Percentiles rank a stretch among this genome's conserved stretches.
Conservation (phyloP, 2,329 filamentous ascomycete species). For the Periconia digitata region DNA sequence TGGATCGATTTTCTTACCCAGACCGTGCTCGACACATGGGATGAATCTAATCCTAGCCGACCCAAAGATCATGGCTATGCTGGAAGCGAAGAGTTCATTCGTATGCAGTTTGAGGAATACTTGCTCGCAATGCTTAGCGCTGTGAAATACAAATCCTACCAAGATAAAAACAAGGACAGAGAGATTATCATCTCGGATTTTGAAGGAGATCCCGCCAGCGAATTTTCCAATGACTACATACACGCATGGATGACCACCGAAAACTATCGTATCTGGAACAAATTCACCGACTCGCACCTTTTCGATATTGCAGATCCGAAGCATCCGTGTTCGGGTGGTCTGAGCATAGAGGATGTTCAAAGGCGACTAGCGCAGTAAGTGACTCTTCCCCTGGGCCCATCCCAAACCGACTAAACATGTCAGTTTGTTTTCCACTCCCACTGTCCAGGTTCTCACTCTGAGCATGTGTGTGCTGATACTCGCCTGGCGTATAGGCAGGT, state of each 20-base stretch:
- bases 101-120: conserved; percentile 96
- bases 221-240: conserved; percentile 84
- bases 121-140: conserved; percentile 83
- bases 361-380: conserved; percentile 72
- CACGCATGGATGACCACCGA: conserved; percentile 86
- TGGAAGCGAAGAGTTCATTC: conserved; percentile 95
- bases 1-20: conserved; percentile 98
- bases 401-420: conserved; percentile 27
- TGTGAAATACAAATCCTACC: conserved; percentile 76
- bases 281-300: conserved; percentile 72
- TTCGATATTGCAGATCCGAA: conserved; percentile 93
- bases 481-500: conserved; percentile 63
- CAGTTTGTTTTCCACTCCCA: conserved; percentile 34
- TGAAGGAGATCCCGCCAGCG: conserved; percentile 80
- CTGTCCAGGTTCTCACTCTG: conserved; percentile 30
- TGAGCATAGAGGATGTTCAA: conserved; percentile 94
- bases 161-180: conserved; percentile 50
- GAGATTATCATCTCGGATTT: conserved; percentile 62
- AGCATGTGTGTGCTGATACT: conserved; percentile 40
- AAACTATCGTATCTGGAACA: conserved; percentile 88
- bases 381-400: conserved; percentile 10
- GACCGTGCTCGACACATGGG: conserved; percentile 94
- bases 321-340: conserved; percentile 88
- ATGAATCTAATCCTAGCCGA: conserved; percentile 80
- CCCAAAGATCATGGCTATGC: conserved; percentile 96